Percentiles rank a stretch among this genome's conserved stretches.
Evolutionary conservation across 306 rosid species (phyloP).

Genomic region (Urtica urens): DNA sequence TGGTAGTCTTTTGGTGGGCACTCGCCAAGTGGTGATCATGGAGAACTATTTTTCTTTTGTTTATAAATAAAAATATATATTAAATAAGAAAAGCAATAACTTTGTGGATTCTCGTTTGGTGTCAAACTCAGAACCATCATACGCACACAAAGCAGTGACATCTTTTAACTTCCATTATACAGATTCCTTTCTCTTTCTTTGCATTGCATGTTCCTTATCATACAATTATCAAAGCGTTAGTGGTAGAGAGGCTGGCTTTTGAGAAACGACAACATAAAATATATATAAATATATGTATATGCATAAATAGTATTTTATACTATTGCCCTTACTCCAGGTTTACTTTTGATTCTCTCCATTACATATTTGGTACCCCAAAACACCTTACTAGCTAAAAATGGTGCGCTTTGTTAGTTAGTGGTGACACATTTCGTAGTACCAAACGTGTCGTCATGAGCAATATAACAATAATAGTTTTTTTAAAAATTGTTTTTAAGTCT

Average conservation of each 20-base stretch:
- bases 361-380: too few relatives aligned
- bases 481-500: too few relatives aligned
- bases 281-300: neutral
- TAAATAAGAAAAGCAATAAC: neutral
- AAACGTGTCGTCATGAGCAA: too few relatives aligned
- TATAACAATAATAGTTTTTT: too few relatives aligned
- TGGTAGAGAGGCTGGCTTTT: conserved; percentile 3
- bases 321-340: neutral
- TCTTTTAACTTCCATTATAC: conserved; percentile 10
- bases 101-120: neutral
- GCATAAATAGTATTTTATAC: neutral
- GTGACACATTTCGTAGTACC: too few relatives aligned
- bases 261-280: neutral
- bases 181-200: neutral
- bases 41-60: neutral
- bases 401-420: too few relatives aligned
- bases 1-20: conserved; percentile 2
- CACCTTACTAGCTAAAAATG: too few relatives aligned
- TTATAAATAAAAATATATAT: too few relatives aligned
- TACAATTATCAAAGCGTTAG: neutral
- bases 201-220: neutral
- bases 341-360: neutral
- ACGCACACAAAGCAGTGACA: neutral
- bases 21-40: neutral
- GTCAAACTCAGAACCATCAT: conserved; percentile 6